Evolutionary conservation across 305 asterid species (phyloP), one percentile per base, ranked within the genome.

Genomic region (Fraxinus latifolia): DNA sequence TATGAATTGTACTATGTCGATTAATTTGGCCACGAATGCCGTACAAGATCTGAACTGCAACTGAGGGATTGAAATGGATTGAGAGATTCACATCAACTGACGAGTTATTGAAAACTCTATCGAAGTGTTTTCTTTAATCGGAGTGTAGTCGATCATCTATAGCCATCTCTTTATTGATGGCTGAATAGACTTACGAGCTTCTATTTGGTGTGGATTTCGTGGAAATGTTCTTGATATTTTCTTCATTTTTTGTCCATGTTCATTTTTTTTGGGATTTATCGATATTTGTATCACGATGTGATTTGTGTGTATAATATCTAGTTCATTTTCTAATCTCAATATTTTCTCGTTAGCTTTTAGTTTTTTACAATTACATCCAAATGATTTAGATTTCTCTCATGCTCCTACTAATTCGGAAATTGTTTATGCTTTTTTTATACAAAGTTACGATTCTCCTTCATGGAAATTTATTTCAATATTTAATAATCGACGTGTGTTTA

Each of bases 21-120:
- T 89, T 23, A 80, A 83, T 77, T 82, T 88, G 81, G 15, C 86
- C 0, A 73, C 83, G 0, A 85, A 76, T 84, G 39, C 15, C 34
- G 86, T 91, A 9, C 84, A 62, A 36, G 84, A 83, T 70, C 83
- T 89, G 83, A 84, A 75, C 53, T 91, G 94, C 90, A 36, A 74
- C 2, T 89, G 87, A 86, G 2, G 36, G 74, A 27, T 0, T 2
- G 74, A 68, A 9, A 14, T 31, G 44, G 42, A 70, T 29, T 4
- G 74, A 27, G 74, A 23, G 72, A 21, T 62, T 1, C n/a, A 65
- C 1, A 1, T 23, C n/a, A n/a, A 77, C 1, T 78, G 4, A 17
- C 58, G 58, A 47, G 60, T 4, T 50, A 50, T 1, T 50, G 60
- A 50, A 55, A 55, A 55, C 23, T 17, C 11, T 55, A 55, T 55